Percentiles rank a stretch among this genome's conserved stretches.
These are phyloP conservation scores for Stachybotrys echinatus DNA, from an alignment of 2,329 filamentous ascomycete species.

Conservation along the genomic window DNA sequence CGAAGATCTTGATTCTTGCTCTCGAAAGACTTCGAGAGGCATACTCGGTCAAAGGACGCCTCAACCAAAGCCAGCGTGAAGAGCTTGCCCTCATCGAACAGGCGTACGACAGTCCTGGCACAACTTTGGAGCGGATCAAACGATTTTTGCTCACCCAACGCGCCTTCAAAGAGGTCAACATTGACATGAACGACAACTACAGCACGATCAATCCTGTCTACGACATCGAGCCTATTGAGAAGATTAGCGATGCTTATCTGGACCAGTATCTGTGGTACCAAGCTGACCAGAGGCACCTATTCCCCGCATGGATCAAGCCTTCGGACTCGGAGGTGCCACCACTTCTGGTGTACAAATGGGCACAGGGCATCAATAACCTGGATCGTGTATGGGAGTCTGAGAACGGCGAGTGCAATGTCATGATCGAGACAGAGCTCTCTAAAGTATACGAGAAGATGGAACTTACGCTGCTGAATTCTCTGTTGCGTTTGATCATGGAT, in stretches of 20 bases:
- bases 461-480: slow-evolving; percentile 86
- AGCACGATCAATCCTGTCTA: slow-evolving; percentile 99
- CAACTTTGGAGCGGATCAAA: slow-evolving; percentile 93
- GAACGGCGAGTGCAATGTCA: slow-evolving; percentile 94
- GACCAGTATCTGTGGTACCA: slow-evolving; percentile 99
- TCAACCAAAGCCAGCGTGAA: slow-evolving; percentile 97
- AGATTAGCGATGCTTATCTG: slow-evolving; percentile 97
- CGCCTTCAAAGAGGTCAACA: slow-evolving; percentile 98
- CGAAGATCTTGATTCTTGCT: slow-evolving; percentile 94
- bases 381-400: slow-evolving; percentile 91
- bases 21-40: slow-evolving; percentile 89
- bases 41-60: slow-evolving; percentile 92
- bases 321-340: slow-evolving; percentile 97
- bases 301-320: slow-evolving; percentile 98
- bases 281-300: slow-evolving; percentile 92
- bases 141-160: slow-evolving; percentile 93
- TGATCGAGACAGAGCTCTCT: slow-evolving; percentile 97
- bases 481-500: slow-evolving; percentile 95
- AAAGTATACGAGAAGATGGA: slow-evolving; percentile 99
- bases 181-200: slow-evolving; percentile 99
- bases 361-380: slow-evolving; percentile 97
- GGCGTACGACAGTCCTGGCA: slow-evolving; percentile 95
- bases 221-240: slow-evolving; percentile 97
- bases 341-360: slow-evolving; percentile 95
- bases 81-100: slow-evolving; percentile 96